Conservation (phyloP, 345 rosid genomes). For the Cardiospermum halicacabum region DNA sequence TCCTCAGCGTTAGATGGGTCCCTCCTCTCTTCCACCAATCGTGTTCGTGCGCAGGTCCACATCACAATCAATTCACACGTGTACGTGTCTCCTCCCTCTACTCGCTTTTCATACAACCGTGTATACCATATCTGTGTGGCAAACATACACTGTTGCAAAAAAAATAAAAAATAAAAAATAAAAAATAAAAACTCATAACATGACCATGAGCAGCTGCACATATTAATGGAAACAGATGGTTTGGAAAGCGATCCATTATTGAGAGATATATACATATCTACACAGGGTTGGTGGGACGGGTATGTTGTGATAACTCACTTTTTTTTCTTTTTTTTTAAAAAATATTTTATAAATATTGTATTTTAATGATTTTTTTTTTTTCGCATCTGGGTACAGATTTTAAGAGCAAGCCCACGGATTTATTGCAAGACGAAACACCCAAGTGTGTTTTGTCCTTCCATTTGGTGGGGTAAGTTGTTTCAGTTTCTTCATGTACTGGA, state of each 20-base stretch:
- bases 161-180: too few relatives aligned
- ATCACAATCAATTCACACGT: constrained; percentile 1
- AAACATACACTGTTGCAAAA: background rate
- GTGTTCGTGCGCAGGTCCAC: too few relatives aligned
- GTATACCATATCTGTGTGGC: too few relatives aligned
- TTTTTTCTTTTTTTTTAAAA: too few relatives aligned
- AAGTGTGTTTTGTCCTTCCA: background rate
- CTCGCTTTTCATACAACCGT: too few relatives aligned
- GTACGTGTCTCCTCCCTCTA: too few relatives aligned
- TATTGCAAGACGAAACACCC: constrained; percentile 19
- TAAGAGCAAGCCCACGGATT: constrained; percentile 23
- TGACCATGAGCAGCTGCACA: background rate
- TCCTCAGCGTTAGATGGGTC: background rate
- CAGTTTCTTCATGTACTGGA: constrained; percentile 6
- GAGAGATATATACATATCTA: background rate
- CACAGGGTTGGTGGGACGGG: constrained; percentile 18
- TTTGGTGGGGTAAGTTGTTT: constrained; percentile 7
- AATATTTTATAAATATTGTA: too few relatives aligned
- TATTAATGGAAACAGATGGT: constrained; percentile 1
- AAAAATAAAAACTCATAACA: background rate
- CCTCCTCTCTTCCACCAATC: too few relatives aligned
- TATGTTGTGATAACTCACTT: constrained; percentile 11
- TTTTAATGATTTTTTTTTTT: background rate
- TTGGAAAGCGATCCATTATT: constrained; percentile 1
- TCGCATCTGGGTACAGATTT: background rate